These are phyloP conservation scores for Emmonsiellopsis sp. DNA, from an alignment of 2,329 filamentous ascomycete species.

Conservation along the genomic window DNA sequence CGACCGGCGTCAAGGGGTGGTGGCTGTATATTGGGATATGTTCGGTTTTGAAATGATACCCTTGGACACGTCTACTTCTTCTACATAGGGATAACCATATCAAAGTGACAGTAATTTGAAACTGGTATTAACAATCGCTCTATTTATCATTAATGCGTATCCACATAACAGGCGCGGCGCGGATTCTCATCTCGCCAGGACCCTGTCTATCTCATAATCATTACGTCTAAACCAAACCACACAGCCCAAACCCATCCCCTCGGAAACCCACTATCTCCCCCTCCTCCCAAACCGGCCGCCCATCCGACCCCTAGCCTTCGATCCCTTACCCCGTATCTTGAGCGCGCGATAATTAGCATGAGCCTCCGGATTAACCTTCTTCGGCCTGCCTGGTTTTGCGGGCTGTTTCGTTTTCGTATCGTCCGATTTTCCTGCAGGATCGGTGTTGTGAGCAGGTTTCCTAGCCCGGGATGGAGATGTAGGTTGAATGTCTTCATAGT, in stretches of 20 bases:
- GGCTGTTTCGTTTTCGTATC: slow-evolving; percentile 6
- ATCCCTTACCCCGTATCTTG: slow-evolving; percentile 34
- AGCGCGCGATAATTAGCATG: slow-evolving; percentile 41
- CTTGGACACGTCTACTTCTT: too few relatives aligned
- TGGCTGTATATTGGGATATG: too few relatives aligned
- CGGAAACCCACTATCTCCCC: slow-evolving; percentile 11
- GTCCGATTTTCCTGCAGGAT: slow-evolving; percentile 8
- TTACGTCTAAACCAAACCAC: not conserved
- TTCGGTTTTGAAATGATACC: too few relatives aligned
- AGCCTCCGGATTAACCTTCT: slow-evolving; percentile 35
- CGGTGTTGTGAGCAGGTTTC: slow-evolving; percentile 21
- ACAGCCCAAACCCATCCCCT: slow-evolving; percentile 7
- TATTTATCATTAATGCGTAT: too few relatives aligned
- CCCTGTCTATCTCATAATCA: too few relatives aligned
- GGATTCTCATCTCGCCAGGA: too few relatives aligned
- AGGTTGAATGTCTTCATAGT: slow-evolving; percentile 17
- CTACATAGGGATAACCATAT: too few relatives aligned
- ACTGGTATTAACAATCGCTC: too few relatives aligned
- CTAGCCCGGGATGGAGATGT: slow-evolving; percentile 20
- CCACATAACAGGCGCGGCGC: too few relatives aligned
- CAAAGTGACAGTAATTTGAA: too few relatives aligned
- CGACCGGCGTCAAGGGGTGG: too few relatives aligned
- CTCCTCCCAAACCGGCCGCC: slow-evolving; percentile 29
- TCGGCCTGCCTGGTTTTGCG: slow-evolving; percentile 15
- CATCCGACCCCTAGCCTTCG: slow-evolving; percentile 18